Evolutionary conservation across 768 basidiomycete genomes (phyloP).

Genomic region (Suillus subalutaceus): DNA sequence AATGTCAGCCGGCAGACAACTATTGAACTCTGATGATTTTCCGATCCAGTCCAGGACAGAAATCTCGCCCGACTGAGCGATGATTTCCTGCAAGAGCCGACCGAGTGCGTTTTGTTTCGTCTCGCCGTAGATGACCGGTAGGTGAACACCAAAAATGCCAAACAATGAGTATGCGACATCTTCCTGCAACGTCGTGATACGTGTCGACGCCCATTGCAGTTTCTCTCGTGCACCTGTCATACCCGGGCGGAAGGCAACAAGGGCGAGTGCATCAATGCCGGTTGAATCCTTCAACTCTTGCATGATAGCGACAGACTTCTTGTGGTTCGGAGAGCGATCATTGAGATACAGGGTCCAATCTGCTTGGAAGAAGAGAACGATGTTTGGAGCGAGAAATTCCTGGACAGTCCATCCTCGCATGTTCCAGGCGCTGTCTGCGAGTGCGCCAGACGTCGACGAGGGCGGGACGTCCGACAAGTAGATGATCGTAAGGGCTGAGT

Average conservation of each 20-base stretch:
- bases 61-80: slow-evolving; percentile 5
- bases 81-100: slow-evolving; percentile 4
- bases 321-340: neutral
- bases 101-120: slow-evolving; percentile 3
- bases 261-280: neutral
- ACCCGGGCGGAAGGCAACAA: slow-evolving; percentile 1
- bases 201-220: slow-evolving; percentile 4
- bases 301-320: neutral
- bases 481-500: slow-evolving; percentile 6
- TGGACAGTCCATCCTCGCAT: slow-evolving; percentile 8
- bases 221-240: neutral
- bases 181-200: slow-evolving; percentile 5
- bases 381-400: slow-evolving; percentile 1
- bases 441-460: neutral
- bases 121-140: slow-evolving; percentile 9
- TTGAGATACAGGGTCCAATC: slow-evolving; percentile 1
- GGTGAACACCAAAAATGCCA: slow-evolving; percentile 5
- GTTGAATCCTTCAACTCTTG: neutral
- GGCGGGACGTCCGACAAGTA: slow-evolving; percentile 8
- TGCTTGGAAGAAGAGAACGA: slow-evolving; percentile 4
- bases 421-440: neutral
- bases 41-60: slow-evolving; percentile 7
- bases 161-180: slow-evolving; percentile 10
- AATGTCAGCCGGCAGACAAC: slow-evolving; percentile 4
- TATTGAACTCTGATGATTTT: slow-evolving; percentile 2